Conservation (phyloP, 306 rosid species). For the Dalbergia cochinchinensis region DNA sequence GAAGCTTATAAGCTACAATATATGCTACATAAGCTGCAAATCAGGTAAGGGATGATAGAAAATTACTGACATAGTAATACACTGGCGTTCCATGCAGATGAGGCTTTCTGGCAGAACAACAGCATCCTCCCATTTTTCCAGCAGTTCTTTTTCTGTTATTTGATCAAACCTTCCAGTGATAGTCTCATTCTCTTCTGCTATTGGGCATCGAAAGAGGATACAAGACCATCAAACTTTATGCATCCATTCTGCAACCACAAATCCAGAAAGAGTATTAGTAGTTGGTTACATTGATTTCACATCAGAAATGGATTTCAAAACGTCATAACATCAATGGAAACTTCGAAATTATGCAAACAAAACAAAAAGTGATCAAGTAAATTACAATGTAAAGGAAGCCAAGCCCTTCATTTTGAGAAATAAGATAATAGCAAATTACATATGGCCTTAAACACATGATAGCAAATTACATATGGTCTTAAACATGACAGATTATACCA, state of each 20-base stretch:
- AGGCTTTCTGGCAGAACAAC: constrained; percentile 87
- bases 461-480: constrained; percentile 26
- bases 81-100: constrained; percentile 78
- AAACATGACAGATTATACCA: background rate
- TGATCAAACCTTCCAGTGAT: constrained; percentile 44
- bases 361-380: constrained; percentile 1
- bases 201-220: constrained; percentile 42
- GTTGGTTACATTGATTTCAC: background rate
- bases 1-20: constrained; percentile 7
- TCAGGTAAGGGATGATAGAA: constrained; percentile 45
- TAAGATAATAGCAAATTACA: constrained; percentile 27
- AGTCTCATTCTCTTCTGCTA: constrained; percentile 55
- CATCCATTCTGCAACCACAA: constrained; percentile 35
- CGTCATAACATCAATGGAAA: constrained; percentile 19
- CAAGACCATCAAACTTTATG: constrained; percentile 19
- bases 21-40: constrained; percentile 25
- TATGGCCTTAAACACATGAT: constrained; percentile 3
- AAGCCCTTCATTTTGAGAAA: constrained; percentile 35
- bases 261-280: constrained; percentile 1
- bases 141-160: constrained; percentile 47
- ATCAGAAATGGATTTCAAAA: constrained; percentile 24
- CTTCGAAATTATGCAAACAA: constrained; percentile 18
- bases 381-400: constrained; percentile 29
- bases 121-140: constrained; percentile 87
- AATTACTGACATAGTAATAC: constrained; percentile 78